These are phyloP conservation scores for Spiraea crenata DNA, from an alignment of 331 rosid species.

Conservation along the genomic window DNA sequence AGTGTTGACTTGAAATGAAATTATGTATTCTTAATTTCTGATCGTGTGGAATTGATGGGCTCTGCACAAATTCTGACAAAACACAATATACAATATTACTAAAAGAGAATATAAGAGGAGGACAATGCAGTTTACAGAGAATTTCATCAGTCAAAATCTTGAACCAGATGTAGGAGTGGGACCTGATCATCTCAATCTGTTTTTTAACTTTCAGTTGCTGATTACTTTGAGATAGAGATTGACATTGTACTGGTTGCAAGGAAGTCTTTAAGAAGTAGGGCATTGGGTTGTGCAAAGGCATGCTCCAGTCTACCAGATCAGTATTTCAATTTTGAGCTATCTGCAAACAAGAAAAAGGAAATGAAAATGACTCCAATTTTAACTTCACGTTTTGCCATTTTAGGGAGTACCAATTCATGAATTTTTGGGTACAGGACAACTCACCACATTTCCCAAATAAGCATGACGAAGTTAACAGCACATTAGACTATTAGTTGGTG, in stretches of 20 bases:
- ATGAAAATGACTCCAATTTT: background rate
- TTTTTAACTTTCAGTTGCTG: too few relatives aligned
- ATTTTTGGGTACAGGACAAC: background rate
- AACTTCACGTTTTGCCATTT: background rate
- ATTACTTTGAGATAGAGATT: too few relatives aligned
- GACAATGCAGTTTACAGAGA: background rate
- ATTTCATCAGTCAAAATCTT: background rate
- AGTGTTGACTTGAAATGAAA: background rate
- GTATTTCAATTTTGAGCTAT: background rate
- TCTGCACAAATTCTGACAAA: background rate
- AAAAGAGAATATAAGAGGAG: background rate
- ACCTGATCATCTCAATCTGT: too few relatives aligned
- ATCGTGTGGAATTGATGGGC: background rate
- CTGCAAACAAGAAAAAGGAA: constrained; percentile 1
- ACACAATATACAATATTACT: background rate
- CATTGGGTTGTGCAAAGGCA: background rate
- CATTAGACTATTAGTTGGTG: too few relatives aligned
- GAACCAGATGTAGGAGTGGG: background rate
- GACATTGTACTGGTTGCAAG: too few relatives aligned
- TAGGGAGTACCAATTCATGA: background rate
- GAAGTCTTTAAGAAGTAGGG: too few relatives aligned
- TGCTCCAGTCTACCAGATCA: background rate
- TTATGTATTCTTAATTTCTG: background rate
- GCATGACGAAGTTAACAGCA: background rate
- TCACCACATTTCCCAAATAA: background rate